Evolutionary conservation across 371 early-diverging fungal species (phyloP).

Genomic region (Funneliformis caledonium): DNA sequence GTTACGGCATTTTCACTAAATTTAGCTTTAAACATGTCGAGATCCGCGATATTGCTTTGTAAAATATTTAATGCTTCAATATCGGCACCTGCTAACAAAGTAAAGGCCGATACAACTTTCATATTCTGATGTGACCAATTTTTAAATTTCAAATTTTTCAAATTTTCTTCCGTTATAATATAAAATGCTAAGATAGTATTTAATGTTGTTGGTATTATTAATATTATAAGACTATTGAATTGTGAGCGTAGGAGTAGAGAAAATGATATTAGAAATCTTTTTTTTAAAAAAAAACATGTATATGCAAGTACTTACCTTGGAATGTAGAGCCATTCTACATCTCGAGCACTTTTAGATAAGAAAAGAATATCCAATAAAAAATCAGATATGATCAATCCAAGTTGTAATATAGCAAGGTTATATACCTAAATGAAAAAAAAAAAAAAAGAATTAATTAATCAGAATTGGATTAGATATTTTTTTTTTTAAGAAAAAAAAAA

Average conservation of each 20-base stretch:
- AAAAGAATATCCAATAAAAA: slow-evolving; percentile 2
- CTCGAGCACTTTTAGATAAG: not conserved
- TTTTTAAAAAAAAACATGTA: not conserved
- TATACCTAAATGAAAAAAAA: not conserved
- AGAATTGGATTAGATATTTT: not conserved
- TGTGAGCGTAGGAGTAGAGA: not conserved
- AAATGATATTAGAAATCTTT: not conserved
- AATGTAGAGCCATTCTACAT: not conserved
- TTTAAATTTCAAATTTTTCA: not conserved
- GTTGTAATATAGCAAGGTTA: slow-evolving; percentile 16
- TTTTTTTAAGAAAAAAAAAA: not conserved
- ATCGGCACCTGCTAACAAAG: slow-evolving; percentile 6
- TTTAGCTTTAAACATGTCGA: slow-evolving; percentile 1
- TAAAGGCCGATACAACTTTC: slow-evolving; percentile 1
- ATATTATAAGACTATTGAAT: not conserved
- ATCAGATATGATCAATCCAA: slow-evolving; percentile 22
- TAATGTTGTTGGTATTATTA: not conserved
- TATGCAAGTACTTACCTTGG: not conserved
- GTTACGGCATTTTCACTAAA: not conserved
- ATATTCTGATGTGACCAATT: not conserved
- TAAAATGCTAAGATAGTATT: not conserved
- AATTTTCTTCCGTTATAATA: not conserved
- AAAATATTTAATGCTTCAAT: slow-evolving; percentile 22
- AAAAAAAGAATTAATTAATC: not conserved
- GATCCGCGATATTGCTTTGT: not conserved